phyloP scores from a whole-genome alignment of 495 filamentous ascomycete species.

The Penicillium roqueforti region DNA sequence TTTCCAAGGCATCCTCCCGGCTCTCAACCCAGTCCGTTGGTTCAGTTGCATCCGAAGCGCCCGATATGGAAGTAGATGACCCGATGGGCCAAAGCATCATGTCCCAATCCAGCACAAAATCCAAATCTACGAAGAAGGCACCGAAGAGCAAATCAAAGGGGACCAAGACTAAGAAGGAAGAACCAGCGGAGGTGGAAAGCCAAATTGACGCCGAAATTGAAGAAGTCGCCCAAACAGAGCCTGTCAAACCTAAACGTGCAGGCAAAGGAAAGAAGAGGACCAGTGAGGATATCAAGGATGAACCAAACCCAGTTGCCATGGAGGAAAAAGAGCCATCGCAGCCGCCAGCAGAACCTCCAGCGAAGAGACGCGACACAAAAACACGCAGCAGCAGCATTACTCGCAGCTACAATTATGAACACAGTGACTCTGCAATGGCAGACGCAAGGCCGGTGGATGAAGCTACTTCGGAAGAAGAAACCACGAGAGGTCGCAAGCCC shows the following conservation, averaged over 20 bases:
- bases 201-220: constrained; percentile 31
- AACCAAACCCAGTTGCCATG: constrained; percentile 19
- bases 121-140: constrained; percentile 49
- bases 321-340: constrained; percentile 20
- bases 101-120: constrained; percentile 49
- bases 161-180: constrained; percentile 55
- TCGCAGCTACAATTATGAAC: constrained; percentile 19
- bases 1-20: constrained; percentile 63
- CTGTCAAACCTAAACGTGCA: constrained; percentile 39
- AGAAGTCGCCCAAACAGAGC: constrained; percentile 30
- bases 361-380: constrained; percentile 62
- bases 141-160: constrained; percentile 37
- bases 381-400: constrained; percentile 43
- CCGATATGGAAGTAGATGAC: constrained; percentile 54
- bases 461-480: constrained; percentile 20
- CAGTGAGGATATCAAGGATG: constrained; percentile 58
- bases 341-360: constrained; percentile 51
- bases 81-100: constrained; percentile 62
- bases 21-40: constrained; percentile 64
- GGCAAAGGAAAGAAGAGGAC: constrained; percentile 60
- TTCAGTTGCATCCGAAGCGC: constrained; percentile 50
- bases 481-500: constrained; percentile 37
- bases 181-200: constrained; percentile 46
- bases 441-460: constrained; percentile 26
- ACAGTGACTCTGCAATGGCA: constrained; percentile 19